Evolutionary conservation across 192 early-diverging fungal species (phyloP).

Genomic region (Gigaspora rosea): DNA sequence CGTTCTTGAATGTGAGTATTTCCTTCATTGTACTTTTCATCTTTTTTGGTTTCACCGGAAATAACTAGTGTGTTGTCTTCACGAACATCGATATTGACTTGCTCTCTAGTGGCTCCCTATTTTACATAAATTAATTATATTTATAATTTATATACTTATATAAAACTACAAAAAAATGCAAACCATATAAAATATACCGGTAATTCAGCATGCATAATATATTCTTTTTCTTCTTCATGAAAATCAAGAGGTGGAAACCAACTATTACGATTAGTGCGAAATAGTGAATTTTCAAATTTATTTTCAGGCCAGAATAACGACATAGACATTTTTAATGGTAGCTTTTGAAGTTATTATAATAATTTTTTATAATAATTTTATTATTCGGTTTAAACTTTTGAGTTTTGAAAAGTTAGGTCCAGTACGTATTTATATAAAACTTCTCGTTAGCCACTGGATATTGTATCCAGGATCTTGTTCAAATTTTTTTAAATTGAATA

Average conservation of each 20-base stretch:
- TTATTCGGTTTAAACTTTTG: too few species aligned
- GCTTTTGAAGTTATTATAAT: too few species aligned
- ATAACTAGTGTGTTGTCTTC: slow-evolving; percentile 51
- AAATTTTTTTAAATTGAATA: too few species aligned
- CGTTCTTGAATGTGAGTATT: slow-evolving; percentile 54
- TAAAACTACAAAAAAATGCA: neutral
- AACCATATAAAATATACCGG: slow-evolving; percentile 34
- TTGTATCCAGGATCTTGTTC: too few species aligned
- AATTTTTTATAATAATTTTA: too few species aligned
- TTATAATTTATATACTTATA: neutral
- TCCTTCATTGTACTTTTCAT: slow-evolving; percentile 40
- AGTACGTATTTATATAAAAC: too few species aligned
- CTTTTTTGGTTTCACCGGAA: slow-evolving; percentile 43
- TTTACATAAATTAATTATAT: neutral
- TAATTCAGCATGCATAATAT: slow-evolving; percentile 51
- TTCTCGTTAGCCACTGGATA: too few species aligned
- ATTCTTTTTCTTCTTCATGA: slow-evolving; percentile 51
- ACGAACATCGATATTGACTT: slow-evolving; percentile 52
- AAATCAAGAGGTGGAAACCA: slow-evolving; percentile 45
- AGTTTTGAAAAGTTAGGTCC: too few species aligned
- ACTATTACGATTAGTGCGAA: too few species aligned
- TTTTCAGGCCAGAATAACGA: too few species aligned
- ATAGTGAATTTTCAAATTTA: too few species aligned
- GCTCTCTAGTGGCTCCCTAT: slow-evolving; percentile 54
- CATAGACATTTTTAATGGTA: too few species aligned